These are phyloP conservation scores for Penicillium aurantiogriseum DNA, from an alignment of 2,329 filamentous ascomycete species.

Conservation along the genomic window DNA sequence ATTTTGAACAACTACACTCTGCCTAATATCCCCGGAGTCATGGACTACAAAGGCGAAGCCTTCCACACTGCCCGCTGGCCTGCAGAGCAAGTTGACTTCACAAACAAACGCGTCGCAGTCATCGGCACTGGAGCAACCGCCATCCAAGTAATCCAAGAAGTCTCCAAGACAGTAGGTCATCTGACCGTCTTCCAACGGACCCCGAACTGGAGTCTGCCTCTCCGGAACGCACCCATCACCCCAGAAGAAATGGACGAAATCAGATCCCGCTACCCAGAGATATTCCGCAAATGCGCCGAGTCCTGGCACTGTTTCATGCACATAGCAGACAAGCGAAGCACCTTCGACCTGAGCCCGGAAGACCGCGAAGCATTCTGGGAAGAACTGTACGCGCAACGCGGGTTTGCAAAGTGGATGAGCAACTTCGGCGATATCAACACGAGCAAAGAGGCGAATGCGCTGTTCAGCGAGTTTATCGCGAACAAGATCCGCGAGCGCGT, in stretches of 20 bases:
- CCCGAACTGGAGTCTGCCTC: constrained; percentile 27
- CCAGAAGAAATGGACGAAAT: neutral
- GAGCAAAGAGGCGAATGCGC: constrained; percentile 9
- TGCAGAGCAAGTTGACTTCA: constrained; percentile 6
- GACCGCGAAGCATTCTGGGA: constrained; percentile 14
- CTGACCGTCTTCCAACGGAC: constrained; percentile 28
- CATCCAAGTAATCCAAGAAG: constrained; percentile 36
- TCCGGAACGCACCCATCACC: constrained; percentile 13
- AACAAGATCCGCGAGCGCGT: constrained; percentile 14
- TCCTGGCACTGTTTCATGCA: constrained; percentile 1
- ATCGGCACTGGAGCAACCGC: constrained; percentile 46
- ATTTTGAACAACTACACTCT: constrained; percentile 20
- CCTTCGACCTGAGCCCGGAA: neutral
- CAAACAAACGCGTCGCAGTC: constrained; percentile 41
- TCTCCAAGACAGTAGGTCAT: constrained; percentile 14
- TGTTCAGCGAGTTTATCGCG: constrained; percentile 13
- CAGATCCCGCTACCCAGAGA: neutral
- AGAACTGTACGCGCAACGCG: constrained; percentile 15
- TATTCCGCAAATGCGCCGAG: neutral
- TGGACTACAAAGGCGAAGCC: constrained; percentile 21
- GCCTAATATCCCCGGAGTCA: constrained; percentile 25
- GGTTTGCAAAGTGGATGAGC: constrained; percentile 21
- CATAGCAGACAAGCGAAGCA: neutral
- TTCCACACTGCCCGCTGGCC: constrained; percentile 31
- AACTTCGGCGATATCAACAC: constrained; percentile 26